Conservation (phyloP, 768 basidiomycete genomes). For the Macrolepiota albuminosa region DNA sequence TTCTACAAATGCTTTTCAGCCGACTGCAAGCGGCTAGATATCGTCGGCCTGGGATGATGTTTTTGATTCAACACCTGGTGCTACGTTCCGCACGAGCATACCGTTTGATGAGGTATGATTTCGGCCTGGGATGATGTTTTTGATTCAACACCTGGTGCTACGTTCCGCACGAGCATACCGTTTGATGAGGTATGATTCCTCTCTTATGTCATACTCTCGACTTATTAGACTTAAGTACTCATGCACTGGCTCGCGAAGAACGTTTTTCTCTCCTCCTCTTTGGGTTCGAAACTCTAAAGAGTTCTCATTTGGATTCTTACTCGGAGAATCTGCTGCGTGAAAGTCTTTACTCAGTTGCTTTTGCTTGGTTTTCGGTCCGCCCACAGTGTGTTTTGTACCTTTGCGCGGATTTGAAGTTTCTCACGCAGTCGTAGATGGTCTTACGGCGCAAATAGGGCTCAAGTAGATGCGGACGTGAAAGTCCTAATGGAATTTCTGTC, state of each 20-base stretch:
- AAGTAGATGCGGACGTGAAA: conserved; percentile 85
- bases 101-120: conserved; percentile 69
- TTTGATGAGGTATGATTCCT: conserved; percentile 64
- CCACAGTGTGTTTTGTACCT: conserved; percentile 63
- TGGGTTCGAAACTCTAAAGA: conserved; percentile 87
- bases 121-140: conserved; percentile 75
- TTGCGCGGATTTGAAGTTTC: conserved; percentile 1
- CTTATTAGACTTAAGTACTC: conserved; percentile 52
- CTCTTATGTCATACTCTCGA: conserved; percentile 1
- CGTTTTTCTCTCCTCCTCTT: conserved; percentile 90
- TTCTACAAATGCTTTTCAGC: conserved; percentile 86
- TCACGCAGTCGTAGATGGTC: conserved; percentile 68
- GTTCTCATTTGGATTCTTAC: conserved; percentile 78
- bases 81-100: conserved; percentile 72
- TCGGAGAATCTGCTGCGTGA: conserved; percentile 77
- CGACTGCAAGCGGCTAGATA: conserved; percentile 93
- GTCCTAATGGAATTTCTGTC: conserved; percentile 80
- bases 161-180: conserved; percentile 70
- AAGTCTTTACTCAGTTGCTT: conserved; percentile 72
- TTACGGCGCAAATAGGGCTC: conserved; percentile 89
- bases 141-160: conserved; percentile 80
- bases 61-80: conserved; percentile 80
- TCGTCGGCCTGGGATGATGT: conserved; percentile 77
- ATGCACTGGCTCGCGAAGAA: conserved; percentile 85
- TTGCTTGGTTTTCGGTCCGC: conserved; percentile 91